A percentile compares a stretch with the other conserved stretches of the same genome.
These are phyloP conservation scores for Ophiocordyceps camponoti-saundersi DNA, from an alignment of 2,329 filamentous ascomycete genomes.

Conservation along the genomic window DNA sequence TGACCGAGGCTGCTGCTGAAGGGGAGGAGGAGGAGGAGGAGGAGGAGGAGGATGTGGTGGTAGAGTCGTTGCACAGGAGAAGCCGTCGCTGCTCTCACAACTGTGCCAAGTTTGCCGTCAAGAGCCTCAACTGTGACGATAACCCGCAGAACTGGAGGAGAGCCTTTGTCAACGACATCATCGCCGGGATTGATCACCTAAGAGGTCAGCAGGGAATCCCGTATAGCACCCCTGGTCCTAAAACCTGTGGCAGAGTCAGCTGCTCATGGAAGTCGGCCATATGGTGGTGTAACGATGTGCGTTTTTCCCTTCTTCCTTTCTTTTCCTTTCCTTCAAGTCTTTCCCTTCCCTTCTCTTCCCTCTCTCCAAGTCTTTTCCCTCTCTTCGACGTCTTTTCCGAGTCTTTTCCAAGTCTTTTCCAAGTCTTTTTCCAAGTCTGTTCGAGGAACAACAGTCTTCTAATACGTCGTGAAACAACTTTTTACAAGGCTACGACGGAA, in stretches of 20 bases:
- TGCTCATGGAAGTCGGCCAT: background rate
- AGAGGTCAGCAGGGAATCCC: background rate
- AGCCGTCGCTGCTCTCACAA: background rate
- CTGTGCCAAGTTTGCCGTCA: background rate
- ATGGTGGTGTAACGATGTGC: background rate
- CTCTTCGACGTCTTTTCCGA: no score
- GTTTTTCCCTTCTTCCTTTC: background rate
- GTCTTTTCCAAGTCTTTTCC: no score
- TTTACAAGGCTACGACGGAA: background rate
- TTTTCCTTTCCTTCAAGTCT: background rate
- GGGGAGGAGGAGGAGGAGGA: no score
- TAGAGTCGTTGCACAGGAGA: background rate
- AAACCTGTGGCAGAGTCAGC: background rate
- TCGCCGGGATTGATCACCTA: background rate
- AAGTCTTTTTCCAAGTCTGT: no score
- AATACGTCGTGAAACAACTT: background rate
- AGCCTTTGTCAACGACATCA: background rate
- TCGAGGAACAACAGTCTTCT: no score
- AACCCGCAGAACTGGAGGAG: background rate
- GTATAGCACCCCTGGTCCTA: background rate
- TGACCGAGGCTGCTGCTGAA: background rate
- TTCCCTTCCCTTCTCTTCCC: no score
- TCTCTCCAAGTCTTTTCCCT: no score
- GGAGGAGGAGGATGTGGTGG: no score
- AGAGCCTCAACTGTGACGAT: background rate